phyloP scores from a whole-genome alignment of 106 monocot genomes.

The Phalaenopsis aphrodite region DNA sequence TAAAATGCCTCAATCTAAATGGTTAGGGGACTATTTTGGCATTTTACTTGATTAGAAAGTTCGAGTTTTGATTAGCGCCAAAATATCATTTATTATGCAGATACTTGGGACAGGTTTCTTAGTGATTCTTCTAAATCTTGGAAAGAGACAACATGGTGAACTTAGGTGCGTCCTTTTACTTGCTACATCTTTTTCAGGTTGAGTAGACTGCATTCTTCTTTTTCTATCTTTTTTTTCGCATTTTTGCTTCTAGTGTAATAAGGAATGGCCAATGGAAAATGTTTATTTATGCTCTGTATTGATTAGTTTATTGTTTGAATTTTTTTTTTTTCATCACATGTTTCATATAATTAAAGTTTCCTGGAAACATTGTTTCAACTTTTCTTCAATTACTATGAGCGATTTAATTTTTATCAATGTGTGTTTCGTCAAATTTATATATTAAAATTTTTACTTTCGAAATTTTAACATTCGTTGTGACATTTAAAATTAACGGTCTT shows the following conservation, averaged over 20 bases:
- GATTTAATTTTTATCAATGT: not conserved
- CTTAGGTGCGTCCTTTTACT: slow-evolving; percentile 36
- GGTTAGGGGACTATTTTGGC: no score
- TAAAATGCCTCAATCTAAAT: no score
- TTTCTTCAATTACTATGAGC: not conserved
- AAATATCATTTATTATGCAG: slow-evolving; percentile 26
- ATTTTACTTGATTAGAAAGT: not conserved
- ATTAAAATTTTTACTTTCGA: not conserved
- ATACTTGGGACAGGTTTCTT: slow-evolving; percentile 83
- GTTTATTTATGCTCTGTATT: not conserved
- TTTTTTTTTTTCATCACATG: not conserved
- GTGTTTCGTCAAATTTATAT: not conserved
- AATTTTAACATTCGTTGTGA: no score
- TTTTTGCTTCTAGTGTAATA: not conserved
- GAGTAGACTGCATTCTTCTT: not conserved
- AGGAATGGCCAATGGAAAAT: not conserved
- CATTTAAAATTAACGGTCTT: no score
- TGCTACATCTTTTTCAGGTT: not conserved
- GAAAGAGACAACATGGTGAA: slow-evolving; percentile 84
- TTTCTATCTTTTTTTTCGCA: not conserved
- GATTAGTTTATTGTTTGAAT: not conserved
- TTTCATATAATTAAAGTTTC: not conserved
- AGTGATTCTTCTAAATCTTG: slow-evolving; percentile 85
- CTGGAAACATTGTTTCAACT: not conserved
- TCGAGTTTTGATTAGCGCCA: not conserved